Conservation (phyloP, 2,329 filamentous ascomycete species). For the Ilyonectria destructans region DNA sequence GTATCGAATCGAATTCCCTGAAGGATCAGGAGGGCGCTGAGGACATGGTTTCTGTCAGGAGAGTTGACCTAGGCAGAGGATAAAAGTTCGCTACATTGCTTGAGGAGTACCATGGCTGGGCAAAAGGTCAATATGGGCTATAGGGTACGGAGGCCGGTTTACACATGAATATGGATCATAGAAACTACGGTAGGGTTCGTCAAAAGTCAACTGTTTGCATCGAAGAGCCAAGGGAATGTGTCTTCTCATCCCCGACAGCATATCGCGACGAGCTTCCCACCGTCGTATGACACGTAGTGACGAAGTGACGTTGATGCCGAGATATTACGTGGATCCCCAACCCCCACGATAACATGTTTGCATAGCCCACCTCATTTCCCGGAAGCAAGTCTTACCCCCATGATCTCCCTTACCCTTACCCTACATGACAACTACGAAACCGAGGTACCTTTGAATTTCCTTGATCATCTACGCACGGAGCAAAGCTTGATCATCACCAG, state of each 20-base stretch:
- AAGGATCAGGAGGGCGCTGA: constrained; percentile 51
- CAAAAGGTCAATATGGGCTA: not conserved
- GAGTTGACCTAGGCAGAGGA: constrained; percentile 68
- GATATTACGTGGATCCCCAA: constrained; percentile 10
- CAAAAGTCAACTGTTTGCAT: constrained; percentile 22
- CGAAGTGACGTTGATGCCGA: not conserved
- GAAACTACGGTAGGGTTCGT: not conserved
- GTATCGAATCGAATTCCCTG: constrained; percentile 42
- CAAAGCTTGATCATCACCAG: not conserved
- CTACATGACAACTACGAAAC: not conserved
- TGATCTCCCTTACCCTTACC: constrained; percentile 3
- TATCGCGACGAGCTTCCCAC: not conserved
- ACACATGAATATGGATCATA: not conserved
- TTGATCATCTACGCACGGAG: not conserved
- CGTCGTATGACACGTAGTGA: constrained; percentile 26
- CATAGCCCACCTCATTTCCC: constrained; percentile 31
- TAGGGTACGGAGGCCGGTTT: constrained; percentile 17
- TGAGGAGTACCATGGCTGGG: not conserved
- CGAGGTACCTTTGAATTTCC: not conserved
- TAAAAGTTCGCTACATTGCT: constrained; percentile 14
- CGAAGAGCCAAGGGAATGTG: not conserved
- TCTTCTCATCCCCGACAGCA: not conserved
- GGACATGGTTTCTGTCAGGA: constrained; percentile 68
- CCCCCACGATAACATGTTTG: not conserved
- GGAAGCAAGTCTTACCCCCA: not conserved